These are phyloP conservation scores for Leccinum arenicola DNA, from an alignment of 768 basidiomycete species.

Conservation along the genomic window DNA sequence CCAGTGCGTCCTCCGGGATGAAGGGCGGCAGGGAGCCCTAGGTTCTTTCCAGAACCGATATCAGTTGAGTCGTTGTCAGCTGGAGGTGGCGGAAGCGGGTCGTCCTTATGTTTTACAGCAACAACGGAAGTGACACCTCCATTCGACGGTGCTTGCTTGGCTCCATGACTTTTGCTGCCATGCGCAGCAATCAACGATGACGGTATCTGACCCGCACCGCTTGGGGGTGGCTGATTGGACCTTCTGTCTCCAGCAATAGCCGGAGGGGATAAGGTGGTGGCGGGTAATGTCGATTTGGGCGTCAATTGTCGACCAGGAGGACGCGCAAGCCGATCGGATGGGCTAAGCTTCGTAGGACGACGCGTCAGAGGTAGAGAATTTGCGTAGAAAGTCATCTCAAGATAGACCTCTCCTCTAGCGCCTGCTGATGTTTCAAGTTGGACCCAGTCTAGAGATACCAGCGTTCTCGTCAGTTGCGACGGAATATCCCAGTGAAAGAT, in stretches of 20 bases:
- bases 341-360: slow-evolving; percentile 51
- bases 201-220: slow-evolving; percentile 13
- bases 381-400: slow-evolving; percentile 93
- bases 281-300: slow-evolving; percentile 14
- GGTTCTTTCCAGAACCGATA: slow-evolving; percentile 17
- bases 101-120: slow-evolving; percentile 21
- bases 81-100: slow-evolving; percentile 42
- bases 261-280: background rate
- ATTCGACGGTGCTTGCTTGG: slow-evolving; percentile 9
- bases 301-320: slow-evolving; percentile 29
- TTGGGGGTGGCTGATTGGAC: slow-evolving; percentile 3
- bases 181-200: slow-evolving; percentile 25
- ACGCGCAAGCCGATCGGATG: slow-evolving; percentile 50
- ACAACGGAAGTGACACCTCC: slow-evolving; percentile 5
- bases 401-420: slow-evolving; percentile 79
- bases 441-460: slow-evolving; percentile 61
- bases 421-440: slow-evolving; percentile 55
- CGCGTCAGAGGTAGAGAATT: slow-evolving; percentile 56
- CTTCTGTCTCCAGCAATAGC: slow-evolving; percentile 9
- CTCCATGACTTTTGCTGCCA: slow-evolving; percentile 2
- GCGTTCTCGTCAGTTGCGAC: slow-evolving; percentile 3
- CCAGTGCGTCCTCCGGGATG: slow-evolving; percentile 36
- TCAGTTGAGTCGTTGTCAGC: slow-evolving; percentile 25
- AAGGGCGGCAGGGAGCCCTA: slow-evolving; percentile 39
- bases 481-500: background rate